Evolutionary conservation across 768 basidiomycete genomes (phyloP).

Genomic region (Serendipita sp.): DNA sequence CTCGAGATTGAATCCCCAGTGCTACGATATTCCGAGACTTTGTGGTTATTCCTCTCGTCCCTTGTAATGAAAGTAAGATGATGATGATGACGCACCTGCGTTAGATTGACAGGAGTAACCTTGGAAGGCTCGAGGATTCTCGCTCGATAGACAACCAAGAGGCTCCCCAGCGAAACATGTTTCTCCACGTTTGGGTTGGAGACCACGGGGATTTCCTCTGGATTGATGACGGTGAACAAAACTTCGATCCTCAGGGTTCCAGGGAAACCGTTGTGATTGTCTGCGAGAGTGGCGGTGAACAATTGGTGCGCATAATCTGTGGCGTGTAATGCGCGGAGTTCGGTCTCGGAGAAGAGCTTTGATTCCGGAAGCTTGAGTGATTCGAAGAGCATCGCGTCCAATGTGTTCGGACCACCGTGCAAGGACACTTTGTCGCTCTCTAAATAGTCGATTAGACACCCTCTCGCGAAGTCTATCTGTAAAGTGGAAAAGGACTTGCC

Average conservation of each 20-base stretch:
- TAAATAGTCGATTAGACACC: constrained; percentile 3
- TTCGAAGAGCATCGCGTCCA: constrained; percentile 42
- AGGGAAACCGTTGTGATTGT: constrained; percentile 59
- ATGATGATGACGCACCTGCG: constrained; percentile 35
- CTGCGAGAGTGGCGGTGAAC: constrained; percentile 28
- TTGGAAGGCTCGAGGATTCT: constrained; percentile 30
- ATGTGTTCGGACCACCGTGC: constrained; percentile 56
- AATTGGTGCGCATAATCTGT: constrained; percentile 45
- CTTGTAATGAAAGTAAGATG: not conserved
- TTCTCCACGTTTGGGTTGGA: constrained; percentile 13
- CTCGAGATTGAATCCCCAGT: constrained; percentile 73
- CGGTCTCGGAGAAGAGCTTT: constrained; percentile 13
- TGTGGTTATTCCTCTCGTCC: no score
- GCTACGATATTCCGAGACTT: constrained; percentile 26
- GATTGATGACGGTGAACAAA: constrained; percentile 33
- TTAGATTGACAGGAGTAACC: constrained; percentile 62
- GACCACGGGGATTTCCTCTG: constrained; percentile 18
- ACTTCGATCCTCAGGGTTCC: constrained; percentile 47
- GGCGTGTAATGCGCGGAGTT: constrained; percentile 18
- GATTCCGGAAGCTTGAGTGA: constrained; percentile 22
- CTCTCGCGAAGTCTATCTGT: not conserved
- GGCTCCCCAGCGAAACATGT: constrained; percentile 41
- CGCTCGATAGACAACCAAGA: constrained; percentile 54
- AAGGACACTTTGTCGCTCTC: constrained; percentile 36
- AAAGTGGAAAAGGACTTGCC: constrained; percentile 17